Percentiles rank a stretch among this genome's conserved stretches.
Evolutionary conservation across 768 basidiomycete species (phyloP).

Genomic region (Coprinopsis sp.): DNA sequence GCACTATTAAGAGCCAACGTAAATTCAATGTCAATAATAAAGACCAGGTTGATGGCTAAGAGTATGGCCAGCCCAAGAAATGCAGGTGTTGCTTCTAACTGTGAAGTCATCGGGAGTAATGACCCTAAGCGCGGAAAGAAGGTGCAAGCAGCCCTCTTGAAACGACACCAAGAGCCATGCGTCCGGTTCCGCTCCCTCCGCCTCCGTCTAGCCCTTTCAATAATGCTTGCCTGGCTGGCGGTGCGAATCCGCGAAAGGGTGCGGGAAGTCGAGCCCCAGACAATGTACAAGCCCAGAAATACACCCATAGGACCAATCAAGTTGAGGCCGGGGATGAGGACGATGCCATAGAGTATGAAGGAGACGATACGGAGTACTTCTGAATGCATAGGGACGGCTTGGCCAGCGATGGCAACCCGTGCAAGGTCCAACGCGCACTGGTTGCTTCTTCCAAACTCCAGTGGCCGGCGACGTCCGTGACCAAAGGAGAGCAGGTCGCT

Average conservation of each 20-base stretch:
- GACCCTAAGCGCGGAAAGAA: neutral
- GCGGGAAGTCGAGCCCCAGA: neutral
- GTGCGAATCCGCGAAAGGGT: too few relatives aligned
- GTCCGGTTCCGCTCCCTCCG: neutral
- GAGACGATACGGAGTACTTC: slow-evolving; percentile 2
- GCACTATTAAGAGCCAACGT: neutral
- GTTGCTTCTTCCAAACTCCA: too few relatives aligned
- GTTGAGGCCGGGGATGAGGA: slow-evolving; percentile 3
- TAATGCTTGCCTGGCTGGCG: neutral
- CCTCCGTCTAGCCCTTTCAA: neutral
- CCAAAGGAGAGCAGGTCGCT: too few relatives aligned
- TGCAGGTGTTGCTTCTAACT: slow-evolving; percentile 4
- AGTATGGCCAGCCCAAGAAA: too few relatives aligned
- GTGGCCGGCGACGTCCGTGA: too few relatives aligned
- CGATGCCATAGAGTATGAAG: neutral
- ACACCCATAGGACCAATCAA: neutral
- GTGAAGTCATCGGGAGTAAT: neutral
- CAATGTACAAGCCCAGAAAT: neutral
- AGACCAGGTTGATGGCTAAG: too few relatives aligned
- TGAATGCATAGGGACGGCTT: neutral
- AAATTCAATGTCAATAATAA: too few relatives aligned
- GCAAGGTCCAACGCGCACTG: too few relatives aligned
- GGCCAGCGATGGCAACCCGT: slow-evolving; percentile 2
- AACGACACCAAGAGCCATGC: neutral
- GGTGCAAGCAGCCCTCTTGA: neutral